Conservation (phyloP, 179 eudicot genomes). For the Heliamphora pulchella region DNA sequence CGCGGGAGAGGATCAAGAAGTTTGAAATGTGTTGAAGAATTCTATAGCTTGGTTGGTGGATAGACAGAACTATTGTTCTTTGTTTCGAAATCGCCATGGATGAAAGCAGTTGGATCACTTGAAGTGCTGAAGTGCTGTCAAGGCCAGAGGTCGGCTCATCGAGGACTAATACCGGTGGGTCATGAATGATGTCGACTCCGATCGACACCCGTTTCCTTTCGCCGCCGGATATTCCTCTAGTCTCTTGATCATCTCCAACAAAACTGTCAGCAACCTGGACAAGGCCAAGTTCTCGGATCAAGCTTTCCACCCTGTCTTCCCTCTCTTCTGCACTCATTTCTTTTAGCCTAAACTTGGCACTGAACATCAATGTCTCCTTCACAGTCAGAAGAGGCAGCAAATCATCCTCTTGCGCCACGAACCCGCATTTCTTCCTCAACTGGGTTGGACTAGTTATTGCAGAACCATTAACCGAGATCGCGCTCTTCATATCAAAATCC, state of each 20-base stretch:
- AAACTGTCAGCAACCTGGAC: slow-evolving; percentile 57
- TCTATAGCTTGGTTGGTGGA: slow-evolving; percentile 85
- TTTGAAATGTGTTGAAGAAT: slow-evolving; percentile 51
- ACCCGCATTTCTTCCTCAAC: slow-evolving; percentile 61
- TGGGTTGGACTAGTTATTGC: slow-evolving; percentile 46
- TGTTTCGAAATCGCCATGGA: slow-evolving; percentile 46
- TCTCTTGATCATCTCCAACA: slow-evolving; percentile 77
- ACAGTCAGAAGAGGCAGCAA: slow-evolving; percentile 78
- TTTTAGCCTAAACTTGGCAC: slow-evolving; percentile 67
- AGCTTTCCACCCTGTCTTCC: slow-evolving; percentile 46
- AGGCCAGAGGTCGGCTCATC: slow-evolving; percentile 91
- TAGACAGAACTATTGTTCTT: slow-evolving; percentile 55
- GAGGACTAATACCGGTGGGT: slow-evolving; percentile 65
- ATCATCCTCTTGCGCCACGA: slow-evolving; percentile 81
- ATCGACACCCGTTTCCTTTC: slow-evolving; percentile 82
- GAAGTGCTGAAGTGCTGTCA: slow-evolving; percentile 77
- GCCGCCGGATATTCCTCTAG: slow-evolving; percentile 83
- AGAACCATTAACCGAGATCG: slow-evolving; percentile 36
- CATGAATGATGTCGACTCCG: slow-evolving; percentile 80
- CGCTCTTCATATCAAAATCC: slow-evolving; percentile 42
- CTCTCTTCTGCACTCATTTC: slow-evolving; percentile 35
- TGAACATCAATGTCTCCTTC: slow-evolving; percentile 62
- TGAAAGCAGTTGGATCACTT: slow-evolving; percentile 64
- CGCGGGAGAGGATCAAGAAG: slow-evolving; percentile 66
- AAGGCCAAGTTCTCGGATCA: slow-evolving; percentile 74